A percentile compares a stretch with the other conserved stretches of the same genome.
Conservation (phyloP, 257 asterid species). For the Marsdenia floribunda region DNA sequence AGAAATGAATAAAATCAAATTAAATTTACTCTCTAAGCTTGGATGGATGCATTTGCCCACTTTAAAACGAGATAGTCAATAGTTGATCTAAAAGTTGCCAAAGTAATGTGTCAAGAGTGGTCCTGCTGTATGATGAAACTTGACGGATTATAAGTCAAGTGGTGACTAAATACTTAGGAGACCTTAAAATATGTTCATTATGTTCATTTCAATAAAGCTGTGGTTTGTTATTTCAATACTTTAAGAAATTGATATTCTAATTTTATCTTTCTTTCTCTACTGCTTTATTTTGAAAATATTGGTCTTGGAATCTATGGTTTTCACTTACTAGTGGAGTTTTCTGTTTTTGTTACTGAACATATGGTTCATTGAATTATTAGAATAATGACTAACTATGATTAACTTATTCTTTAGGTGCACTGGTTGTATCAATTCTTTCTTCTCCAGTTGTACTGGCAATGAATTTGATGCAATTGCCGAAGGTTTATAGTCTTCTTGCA, state of each 20-base stretch:
- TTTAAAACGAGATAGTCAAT: neutral
- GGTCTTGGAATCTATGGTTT: neutral
- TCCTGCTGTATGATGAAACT: neutral
- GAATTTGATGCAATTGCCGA: constrained; percentile 66
- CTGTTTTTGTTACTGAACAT: neutral
- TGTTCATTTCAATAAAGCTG: neutral
- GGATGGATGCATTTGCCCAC: neutral
- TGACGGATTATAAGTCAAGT: neutral
- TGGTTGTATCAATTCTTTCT: constrained; percentile 61
- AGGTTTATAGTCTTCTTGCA: constrained; percentile 66
- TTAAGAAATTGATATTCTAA: neutral
- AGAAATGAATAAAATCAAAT: neutral
- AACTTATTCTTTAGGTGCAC: constrained; percentile 49
- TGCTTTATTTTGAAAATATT: neutral
- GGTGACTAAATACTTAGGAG: neutral
- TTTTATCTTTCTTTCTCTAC: neutral
- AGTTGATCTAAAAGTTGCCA: neutral
- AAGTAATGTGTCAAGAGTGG: neutral
- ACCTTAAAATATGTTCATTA: neutral
- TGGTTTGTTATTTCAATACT: neutral
- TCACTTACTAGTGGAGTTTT: neutral
- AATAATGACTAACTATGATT: neutral
- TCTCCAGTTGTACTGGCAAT: constrained; percentile 64
- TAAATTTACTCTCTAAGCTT: neutral
- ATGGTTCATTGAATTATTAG: neutral